Evolutionary conservation across 176 grass and related monocot genomes (phyloP).

Genomic region (Avena atlantica): DNA sequence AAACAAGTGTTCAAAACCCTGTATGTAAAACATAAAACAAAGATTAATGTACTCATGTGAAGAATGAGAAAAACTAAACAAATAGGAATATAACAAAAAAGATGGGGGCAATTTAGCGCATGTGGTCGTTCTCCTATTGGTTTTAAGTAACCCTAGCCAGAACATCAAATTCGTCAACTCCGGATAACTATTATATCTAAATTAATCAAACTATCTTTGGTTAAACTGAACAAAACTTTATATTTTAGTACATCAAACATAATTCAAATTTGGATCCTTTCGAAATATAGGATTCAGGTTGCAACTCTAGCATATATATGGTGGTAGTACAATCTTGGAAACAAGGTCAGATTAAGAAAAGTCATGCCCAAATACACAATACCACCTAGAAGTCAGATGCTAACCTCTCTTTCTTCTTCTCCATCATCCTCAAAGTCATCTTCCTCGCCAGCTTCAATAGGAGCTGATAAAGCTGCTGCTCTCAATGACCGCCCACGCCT

Average conservation of each 20-base stretch:
- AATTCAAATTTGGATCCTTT: background rate
- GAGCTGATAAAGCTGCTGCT: conserved; percentile 72
- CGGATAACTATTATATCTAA: background rate
- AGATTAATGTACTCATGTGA: too few relatives aligned
- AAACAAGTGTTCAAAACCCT: background rate
- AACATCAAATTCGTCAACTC: conserved; percentile 10
- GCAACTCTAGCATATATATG: background rate
- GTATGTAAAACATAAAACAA: background rate
- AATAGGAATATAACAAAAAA: background rate
- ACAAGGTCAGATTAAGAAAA: conserved; percentile 7
- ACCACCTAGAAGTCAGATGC: conserved; percentile 17
- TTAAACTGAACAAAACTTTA: conserved; percentile 3
- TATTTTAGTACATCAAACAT: background rate
- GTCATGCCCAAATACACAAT: background rate
- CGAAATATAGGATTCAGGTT: background rate
- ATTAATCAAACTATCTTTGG: background rate
- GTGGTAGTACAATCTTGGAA: background rate
- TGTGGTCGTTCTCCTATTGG: background rate
- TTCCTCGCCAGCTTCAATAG: conserved; percentile 72
- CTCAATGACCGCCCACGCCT: conserved; percentile 71
- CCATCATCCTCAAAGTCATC: conserved; percentile 78
- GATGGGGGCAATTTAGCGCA: background rate
- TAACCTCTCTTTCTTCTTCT: conserved; percentile 97
- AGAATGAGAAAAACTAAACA: too few relatives aligned
- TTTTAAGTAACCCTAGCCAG: background rate